Percentiles rank a stretch among this genome's conserved stretches.
Conservation (phyloP, 2,329 filamentous ascomycete genomes). For the Grosmannia huntii region DNA sequence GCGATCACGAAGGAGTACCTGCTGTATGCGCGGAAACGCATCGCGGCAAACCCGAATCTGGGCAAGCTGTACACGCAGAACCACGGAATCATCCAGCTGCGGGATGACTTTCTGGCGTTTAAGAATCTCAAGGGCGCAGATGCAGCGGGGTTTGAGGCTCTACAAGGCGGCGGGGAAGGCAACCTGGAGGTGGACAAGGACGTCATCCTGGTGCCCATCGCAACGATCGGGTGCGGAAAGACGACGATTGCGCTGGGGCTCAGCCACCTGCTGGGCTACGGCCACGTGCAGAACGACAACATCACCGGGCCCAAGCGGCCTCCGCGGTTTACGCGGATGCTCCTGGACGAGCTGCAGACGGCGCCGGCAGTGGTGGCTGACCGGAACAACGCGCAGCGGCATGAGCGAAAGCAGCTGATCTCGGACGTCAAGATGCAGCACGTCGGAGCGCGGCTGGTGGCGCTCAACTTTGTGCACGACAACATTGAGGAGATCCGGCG, state of each 20-base stretch:
- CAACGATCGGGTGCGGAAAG: constrained; percentile 93
- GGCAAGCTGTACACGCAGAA: constrained; percentile 67
- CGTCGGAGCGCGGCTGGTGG: constrained; percentile 59
- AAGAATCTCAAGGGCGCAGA: constrained; percentile 81
- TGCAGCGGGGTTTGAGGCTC: constrained; percentile 63
- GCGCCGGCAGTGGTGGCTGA: constrained; percentile 75
- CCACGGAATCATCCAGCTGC: constrained; percentile 85
- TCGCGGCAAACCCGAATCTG: constrained; percentile 55
- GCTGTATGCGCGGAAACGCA: constrained; percentile 60
- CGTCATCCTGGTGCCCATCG: constrained; percentile 77
- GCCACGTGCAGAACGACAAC: constrained; percentile 93
- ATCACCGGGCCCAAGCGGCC: constrained; percentile 70
- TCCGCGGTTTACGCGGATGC: constrained; percentile 59
- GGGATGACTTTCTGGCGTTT: constrained; percentile 74
- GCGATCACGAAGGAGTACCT: constrained; percentile 89
- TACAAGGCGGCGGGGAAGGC: constrained; percentile 28
- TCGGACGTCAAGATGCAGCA: constrained; percentile 57
- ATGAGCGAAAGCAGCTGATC: constrained; percentile 80
- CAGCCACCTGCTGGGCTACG: constrained; percentile 75
- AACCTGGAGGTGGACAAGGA: constrained; percentile 48
- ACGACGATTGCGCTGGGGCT: constrained; percentile 81
- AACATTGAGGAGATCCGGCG: constrained; percentile 60
- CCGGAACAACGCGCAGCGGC: constrained; percentile 82
- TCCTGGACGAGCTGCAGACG: constrained; percentile 51
- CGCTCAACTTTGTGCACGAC: constrained; percentile 79